Base-by-base conservation (phyloP, 2,329 filamentous ascomycete genomes). In the Aspergillus thermomutatus region DNA sequence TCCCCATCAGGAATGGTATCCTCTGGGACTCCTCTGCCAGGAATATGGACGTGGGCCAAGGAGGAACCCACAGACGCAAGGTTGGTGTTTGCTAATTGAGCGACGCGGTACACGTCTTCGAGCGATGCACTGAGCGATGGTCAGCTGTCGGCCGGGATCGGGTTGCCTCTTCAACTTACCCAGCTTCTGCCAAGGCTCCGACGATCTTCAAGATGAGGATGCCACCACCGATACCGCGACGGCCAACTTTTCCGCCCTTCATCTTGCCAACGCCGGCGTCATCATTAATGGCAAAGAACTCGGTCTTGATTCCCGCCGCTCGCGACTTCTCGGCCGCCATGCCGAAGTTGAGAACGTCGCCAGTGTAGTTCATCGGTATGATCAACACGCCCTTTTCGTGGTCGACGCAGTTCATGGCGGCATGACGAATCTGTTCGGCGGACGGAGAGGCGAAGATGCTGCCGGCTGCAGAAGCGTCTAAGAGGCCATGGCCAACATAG, bases 291-390 rank as follows among this genome's bases (percentile, higher is more conserved):
- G 96, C 89, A 9, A 96, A 86, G 88, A 97, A 96, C 71, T 96
- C 90, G 0, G 90, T 89, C 19, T 86, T 77, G 25, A 91, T 75
- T 0, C 91, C 92, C 0, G 86, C 84, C 1, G 91, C 91, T 57
- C 89, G 87, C 17, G 92, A 92, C 78, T 96, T 96, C 75, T 97
- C 93, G 8, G 94, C 90, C 0, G 88, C 92, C 83, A 97, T 88
- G 54, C 92, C 92, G 70, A 97, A 97, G 77, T 96, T 95, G 64
- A 97, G 82, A 53, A 96, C 85, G 72, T 92, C 90, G 40, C 90
- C 90, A 1, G 91, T 96, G 75, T 96, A 96, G 74, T 97, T 97
- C 90, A 96, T 96, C 28, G 96, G 90, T 5, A 92, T 87, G n/a
- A 96, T 89, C 43, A 97, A 74, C 1, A 96, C 89, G 25, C 92